Percentiles rank a stretch among this genome's conserved stretches.
phyloP scores from a whole-genome alignment of 768 basidiomycete genomes.

The Termitomyces sp. region DNA sequence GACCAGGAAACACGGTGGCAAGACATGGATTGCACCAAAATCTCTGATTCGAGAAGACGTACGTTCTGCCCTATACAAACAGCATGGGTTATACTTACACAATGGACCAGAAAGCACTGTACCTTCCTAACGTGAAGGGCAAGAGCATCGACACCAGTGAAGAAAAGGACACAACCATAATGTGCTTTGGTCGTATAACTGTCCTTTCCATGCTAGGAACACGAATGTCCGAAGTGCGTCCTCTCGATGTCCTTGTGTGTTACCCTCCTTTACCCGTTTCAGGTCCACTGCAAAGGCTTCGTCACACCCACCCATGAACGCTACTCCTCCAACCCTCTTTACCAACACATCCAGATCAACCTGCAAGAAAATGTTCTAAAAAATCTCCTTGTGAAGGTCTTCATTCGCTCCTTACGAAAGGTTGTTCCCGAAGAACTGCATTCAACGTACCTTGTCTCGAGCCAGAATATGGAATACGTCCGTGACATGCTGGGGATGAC shows the following conservation, averaged over 20 bases:
- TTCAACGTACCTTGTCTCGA: slow-evolving; percentile 71
- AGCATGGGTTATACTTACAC: background rate
- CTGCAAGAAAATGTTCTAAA: slow-evolving; percentile 93
- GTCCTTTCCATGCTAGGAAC: slow-evolving; percentile 82
- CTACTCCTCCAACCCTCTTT: slow-evolving; percentile 51
- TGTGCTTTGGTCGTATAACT: slow-evolving; percentile 73
- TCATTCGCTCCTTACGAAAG: slow-evolving; percentile 67
- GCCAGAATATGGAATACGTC: slow-evolving; percentile 80
- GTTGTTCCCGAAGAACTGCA: slow-evolving; percentile 61
- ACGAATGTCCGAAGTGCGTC: slow-evolving; percentile 75
- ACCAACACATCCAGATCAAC: slow-evolving; percentile 82
- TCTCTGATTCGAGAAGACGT: slow-evolving; percentile 90
- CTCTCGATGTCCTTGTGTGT: background rate
- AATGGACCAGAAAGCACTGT: slow-evolving; percentile 71
- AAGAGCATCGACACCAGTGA: slow-evolving; percentile 52
- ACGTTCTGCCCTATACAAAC: slow-evolving; percentile 22
- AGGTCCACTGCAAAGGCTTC: slow-evolving; percentile 82
- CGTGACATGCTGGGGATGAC: slow-evolving; percentile 83
- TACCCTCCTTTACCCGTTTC: background rate
- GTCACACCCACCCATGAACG: slow-evolving; percentile 47
- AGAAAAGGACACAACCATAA: slow-evolving; percentile 67
- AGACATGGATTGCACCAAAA: slow-evolving; percentile 90
- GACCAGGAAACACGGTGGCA: slow-evolving; percentile 80
- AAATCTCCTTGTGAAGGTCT: slow-evolving; percentile 82
- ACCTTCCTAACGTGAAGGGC: slow-evolving; percentile 84